Evolutionary conservation across 495 filamentous ascomycete genomes (phyloP), one percentile per base, ranked within the genome.

Genomic region (Diplogelasinospora grovesii): DNA sequence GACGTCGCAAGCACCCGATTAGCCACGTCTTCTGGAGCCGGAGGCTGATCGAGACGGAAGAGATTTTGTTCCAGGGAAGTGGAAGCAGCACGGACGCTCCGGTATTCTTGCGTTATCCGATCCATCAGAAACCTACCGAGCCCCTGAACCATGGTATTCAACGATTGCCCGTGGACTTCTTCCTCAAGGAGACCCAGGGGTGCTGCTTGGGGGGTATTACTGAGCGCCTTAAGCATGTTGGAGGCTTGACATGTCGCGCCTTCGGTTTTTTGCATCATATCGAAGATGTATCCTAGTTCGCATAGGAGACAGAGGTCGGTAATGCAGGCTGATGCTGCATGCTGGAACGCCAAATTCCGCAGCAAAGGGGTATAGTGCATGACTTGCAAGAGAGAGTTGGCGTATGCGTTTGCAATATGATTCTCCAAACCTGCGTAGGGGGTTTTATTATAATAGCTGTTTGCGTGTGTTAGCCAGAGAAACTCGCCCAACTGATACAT

Each of bases 171-270:
- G 69, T 48, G 43, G 22, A 20, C 41, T 15, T 89, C 82, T 47
- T 96, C 89, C 54, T 98, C 92, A 4, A 96, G 62, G 11, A 97
- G 63, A 7, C 83, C 81, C 36, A 88, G 53, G 14, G 73, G 80
- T 6, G 72, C 75, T 18, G 86, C 83, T 78, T 86, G 79, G 1
- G 83, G 77, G 37, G 82, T 79, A 48, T 77, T 81, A 54, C 84
- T 84, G 49, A 97, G 82, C 0, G 89, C 83, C 62, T 87, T 92
- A 24, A 96, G 65, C 49, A 99, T 78, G 56, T 99, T 99, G 1
- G 90, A 95, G n/a, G 92, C 92, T 50, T 96, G 92, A 51, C 93
- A 97, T 45, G 89, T 92, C 40, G 86, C 80, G 2, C 89, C 92
- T 50, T 82, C 80, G 5, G 90, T 90, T 54, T 95, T 97, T 49